Conservation (phyloP, 805 yeast genomes). For the Kregervanrija fluxuum region DNA sequence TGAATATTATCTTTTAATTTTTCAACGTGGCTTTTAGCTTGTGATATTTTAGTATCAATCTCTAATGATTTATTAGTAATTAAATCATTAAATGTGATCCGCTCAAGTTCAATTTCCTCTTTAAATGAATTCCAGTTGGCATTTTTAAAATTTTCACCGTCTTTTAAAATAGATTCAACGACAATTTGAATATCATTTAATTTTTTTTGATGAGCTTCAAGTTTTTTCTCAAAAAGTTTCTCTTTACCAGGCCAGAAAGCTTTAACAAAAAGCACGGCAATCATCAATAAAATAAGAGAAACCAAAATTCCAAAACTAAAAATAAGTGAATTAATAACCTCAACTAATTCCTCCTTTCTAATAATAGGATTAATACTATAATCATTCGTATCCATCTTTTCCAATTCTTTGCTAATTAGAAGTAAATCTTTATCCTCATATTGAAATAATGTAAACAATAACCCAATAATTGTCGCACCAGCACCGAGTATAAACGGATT, state of each 20-base stretch:
- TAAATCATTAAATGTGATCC: conserved; percentile 1
- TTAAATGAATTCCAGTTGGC: conserved; percentile 2
- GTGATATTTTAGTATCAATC: conserved; percentile 3
- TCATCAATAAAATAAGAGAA: too few species aligned
- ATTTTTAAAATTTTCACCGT: conserved; percentile 1
- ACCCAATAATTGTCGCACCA: too few species aligned
- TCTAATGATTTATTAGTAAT: conserved; percentile 3
- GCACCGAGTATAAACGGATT: too few species aligned
- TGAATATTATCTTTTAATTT: background rate
- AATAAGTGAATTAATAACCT: background rate
- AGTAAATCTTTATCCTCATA: too few species aligned
- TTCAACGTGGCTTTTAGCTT: background rate
- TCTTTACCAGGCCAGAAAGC: too few species aligned
- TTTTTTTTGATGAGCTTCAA: background rate
- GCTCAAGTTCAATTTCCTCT: conserved; percentile 5
- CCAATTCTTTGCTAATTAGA: too few species aligned
- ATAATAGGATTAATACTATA: background rate
- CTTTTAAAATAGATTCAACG: conserved; percentile 9
- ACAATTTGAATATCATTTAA: conserved; percentile 6
- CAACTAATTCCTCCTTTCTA: background rate
- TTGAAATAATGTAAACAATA: too few species aligned
- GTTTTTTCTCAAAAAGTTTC: too few species aligned
- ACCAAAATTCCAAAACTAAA: too few species aligned
- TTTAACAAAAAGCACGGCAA: too few species aligned
- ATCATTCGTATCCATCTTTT: too few species aligned